phyloP scores from a whole-genome alignment of 192 early-diverging fungal species.

The Coemansia sp. region DNA sequence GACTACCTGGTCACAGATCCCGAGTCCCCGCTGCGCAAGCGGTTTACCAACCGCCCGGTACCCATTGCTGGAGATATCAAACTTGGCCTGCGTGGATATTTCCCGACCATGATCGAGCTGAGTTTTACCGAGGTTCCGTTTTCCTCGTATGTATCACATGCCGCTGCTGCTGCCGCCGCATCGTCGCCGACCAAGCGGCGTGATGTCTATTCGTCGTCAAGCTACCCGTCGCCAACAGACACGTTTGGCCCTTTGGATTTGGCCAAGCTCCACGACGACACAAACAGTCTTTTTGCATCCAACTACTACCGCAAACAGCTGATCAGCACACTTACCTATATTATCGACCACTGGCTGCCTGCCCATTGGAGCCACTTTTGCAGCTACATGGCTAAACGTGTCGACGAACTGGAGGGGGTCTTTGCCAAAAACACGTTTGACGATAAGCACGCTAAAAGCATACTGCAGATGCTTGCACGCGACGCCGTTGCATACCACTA shows the following conservation, averaged over 20 bases:
- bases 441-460: slow-evolving; percentile 16
- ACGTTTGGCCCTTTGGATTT: slow-evolving; percentile 46
- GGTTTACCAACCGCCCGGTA: slow-evolving; percentile 70
- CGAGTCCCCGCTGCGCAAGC: slow-evolving; percentile 68
- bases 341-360: slow-evolving; percentile 42
- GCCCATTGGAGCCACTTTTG: slow-evolving; percentile 33
- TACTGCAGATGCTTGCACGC: slow-evolving; percentile 52
- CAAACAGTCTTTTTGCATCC: slow-evolving; percentile 35
- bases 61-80: slow-evolving; percentile 71
- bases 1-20: slow-evolving; percentile 69
- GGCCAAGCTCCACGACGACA: slow-evolving; percentile 45
- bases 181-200: slow-evolving; percentile 35
- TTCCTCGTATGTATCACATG: slow-evolving; percentile 37
- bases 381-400: slow-evolving; percentile 51
- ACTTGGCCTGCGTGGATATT: slow-evolving; percentile 58
- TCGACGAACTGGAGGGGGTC: slow-evolving; percentile 56
- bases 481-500: slow-evolving; percentile 51
- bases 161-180: slow-evolving; percentile 32
- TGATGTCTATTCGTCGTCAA: slow-evolving; percentile 25
- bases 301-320: slow-evolving; percentile 53
- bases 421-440: slow-evolving; percentile 62
- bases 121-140: slow-evolving; percentile 60
- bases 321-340: slow-evolving; percentile 39
- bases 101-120: slow-evolving; percentile 63
- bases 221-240: slow-evolving; percentile 48